Percentiles rank a stretch among this genome's conserved stretches.
Evolutionary conservation across 2,329 filamentous ascomycete species (phyloP).

Genomic region (Botrytis medusae): DNA sequence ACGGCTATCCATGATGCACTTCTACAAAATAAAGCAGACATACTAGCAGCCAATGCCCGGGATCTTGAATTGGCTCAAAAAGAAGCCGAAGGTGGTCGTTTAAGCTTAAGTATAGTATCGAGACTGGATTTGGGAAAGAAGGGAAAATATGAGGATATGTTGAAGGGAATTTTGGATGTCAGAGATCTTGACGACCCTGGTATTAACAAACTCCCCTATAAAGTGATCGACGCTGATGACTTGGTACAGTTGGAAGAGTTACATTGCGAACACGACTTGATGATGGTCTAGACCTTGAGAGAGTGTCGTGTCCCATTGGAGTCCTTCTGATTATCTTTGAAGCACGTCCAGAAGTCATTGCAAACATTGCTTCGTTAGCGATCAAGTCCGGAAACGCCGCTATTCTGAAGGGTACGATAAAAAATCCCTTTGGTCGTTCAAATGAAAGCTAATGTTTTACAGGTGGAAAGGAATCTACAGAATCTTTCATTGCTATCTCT

Average conservation of each 20-base stretch:
- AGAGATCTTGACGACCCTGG: slow-evolving; percentile 79
- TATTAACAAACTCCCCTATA: slow-evolving; percentile 43
- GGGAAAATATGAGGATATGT: slow-evolving; percentile 97
- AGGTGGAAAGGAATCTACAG: slow-evolving; percentile 91
- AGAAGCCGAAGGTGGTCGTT: slow-evolving; percentile 70
- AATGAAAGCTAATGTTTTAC: slow-evolving; percentile 11
- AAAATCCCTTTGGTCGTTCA: neutral
- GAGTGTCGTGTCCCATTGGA: slow-evolving; percentile 91
- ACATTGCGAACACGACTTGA: slow-evolving; percentile 84
- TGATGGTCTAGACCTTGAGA: slow-evolving; percentile 79
- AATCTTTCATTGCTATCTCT: slow-evolving; percentile 93
- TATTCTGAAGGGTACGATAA: slow-evolving; percentile 76
- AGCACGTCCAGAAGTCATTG: slow-evolving; percentile 94
- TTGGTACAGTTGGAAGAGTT: slow-evolving; percentile 69
- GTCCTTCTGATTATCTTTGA: slow-evolving; percentile 99
- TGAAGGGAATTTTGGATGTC: slow-evolving; percentile 91
- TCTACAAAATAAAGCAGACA: slow-evolving; percentile 64
- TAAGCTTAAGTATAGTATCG: slow-evolving; percentile 83
- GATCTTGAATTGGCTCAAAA: slow-evolving; percentile 75
- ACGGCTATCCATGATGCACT: slow-evolving; percentile 81
- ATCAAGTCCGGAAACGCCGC: slow-evolving; percentile 97
- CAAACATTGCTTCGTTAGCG: slow-evolving; percentile 92
- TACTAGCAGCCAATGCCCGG: slow-evolving; percentile 81
- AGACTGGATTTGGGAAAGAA: slow-evolving; percentile 80
- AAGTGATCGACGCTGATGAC: slow-evolving; percentile 18